Base-by-base conservation (phyloP, 768 basidiomycete species). In the Sporobolomyces pararoseus region DNA sequence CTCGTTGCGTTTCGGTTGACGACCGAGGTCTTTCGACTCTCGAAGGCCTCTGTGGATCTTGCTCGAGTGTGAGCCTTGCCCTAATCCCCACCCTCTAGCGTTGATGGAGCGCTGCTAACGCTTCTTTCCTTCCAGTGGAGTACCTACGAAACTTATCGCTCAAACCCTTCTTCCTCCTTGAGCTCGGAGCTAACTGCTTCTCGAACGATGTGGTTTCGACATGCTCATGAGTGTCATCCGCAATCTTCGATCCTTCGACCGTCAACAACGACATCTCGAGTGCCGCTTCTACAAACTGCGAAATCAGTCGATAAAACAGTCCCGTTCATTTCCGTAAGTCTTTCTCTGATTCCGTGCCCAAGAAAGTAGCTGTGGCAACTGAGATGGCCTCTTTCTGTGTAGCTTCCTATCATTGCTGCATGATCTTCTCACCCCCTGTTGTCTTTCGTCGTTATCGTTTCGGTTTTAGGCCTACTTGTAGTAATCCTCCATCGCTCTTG, bases 11-110 rank as follows among this genome's bases (percentile, higher is more conserved):
- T 29, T n/a, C n/a, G n/a, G 14, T 29, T 4, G n/a, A 46, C 52
- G 31, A 46, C 6, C 12, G 4, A 53, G 39, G 27, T 46, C 21
- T 5, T 7, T 46, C 59, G 6, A 19, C 7, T 19, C 17, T 65
- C 31, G 63, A 65, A 35, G 63, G 63, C 14, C 37, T 65, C 16
- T 65, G 63, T 31, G 53, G 63, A 13, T 55, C 63, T 7, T 65
- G 63, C 42, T 19, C 42, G 2, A 10, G 14, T 17, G 63, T 65
- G 31, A 27, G 63, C 23, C 31, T 17, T 42, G 39, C 39, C 37
- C 25, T 31, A 10, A 42, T 29, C 16, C 53, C 4, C 13, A n/a
- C n/a, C 4, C 50, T 25, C 35, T 12, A 25, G 3, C 7, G 35
- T 29, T 34, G 52, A 53, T 35, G 34, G 10, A 37, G n/a, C n/a